Base-by-base conservation (phyloP, 768 basidiomycete species). In the Rhizopogon rudus region DNA sequence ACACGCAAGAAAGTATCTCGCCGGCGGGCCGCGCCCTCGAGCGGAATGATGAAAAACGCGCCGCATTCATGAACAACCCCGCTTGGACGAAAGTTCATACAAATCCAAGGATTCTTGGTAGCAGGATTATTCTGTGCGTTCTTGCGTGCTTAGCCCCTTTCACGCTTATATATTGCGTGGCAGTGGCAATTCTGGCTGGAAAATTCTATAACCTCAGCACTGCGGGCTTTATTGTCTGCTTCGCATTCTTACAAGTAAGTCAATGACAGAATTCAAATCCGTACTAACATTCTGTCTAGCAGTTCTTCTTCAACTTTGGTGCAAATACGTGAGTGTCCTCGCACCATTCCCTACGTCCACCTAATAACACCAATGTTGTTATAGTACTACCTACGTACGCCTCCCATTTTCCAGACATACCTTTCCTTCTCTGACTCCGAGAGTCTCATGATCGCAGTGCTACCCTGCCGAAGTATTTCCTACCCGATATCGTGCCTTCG, bases 261-360 rank as follows among this genome's bases (percentile, higher is more conserved):
- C 8, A 31, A 41, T 29, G n/a, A 12, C 22, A 33, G 12, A 52
- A 0, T 3, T 35, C 14, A 4, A 17, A 33, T 5, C 28, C 44
- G 7, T 17, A n/a, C 57, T 61, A 7, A 57, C 50, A 14, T 29
- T 57, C 56, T 9, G 54, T 63, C 35, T 17, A 44, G 0, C 59
- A 83, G 75, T 88, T 88, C 74, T 87, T 88, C 77, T 88, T 88
- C 77, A 88, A 89, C 73, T 90, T 88, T 63, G 87, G 88, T 16
- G 84, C 86, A 2, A 89, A 88, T 63, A 71, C 81, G 77, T 83
- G 63, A 59, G 81, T 60, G 28, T 14, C 45, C 7, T 52, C 10
- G 4, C 29, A 35, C 22, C 9, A 25, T 3, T 44, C n/a, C 20
- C 49, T 10, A 3, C 8, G 1, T 3, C 25, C 25, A 25, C 42